phyloP scores from a whole-genome alignment of 805 yeast species.

The Lipomyces starkeyi region DNA sequence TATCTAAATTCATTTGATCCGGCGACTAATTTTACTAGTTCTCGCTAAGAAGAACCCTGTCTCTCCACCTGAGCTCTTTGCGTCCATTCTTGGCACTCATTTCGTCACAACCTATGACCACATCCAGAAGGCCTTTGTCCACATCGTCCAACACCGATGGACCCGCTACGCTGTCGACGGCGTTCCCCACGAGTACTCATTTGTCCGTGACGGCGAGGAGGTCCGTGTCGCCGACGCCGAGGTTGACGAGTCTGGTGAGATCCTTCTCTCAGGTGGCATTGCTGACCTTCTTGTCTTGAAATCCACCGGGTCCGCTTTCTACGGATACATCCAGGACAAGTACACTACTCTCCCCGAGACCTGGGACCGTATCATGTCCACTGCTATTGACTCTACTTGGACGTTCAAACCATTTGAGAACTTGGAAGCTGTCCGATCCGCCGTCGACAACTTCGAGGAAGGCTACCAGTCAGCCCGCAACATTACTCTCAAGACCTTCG shows the following conservation, averaged over 20 bases:
- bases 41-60: conserved; percentile 80
- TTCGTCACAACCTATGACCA: conserved; percentile 78
- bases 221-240: conserved; percentile 59
- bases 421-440: conserved; percentile 54
- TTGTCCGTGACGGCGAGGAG: conserved; percentile 84
- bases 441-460: conserved; percentile 71
- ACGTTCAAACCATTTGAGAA: conserved; percentile 34
- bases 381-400: conserved; percentile 64
- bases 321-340: conserved; percentile 84
- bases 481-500: conserved; percentile 77
- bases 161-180: conserved; percentile 76
- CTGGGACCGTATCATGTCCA: conserved; percentile 81
- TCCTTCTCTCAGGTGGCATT: conserved; percentile 57
- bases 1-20: background rate
- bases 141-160: conserved; percentile 80
- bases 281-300: conserved; percentile 64
- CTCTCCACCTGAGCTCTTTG: conserved; percentile 91
- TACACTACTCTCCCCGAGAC: conserved; percentile 87
- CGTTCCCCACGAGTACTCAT: conserved; percentile 79
- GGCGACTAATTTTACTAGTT: conserved; percentile 44
- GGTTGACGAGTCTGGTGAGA: conserved; percentile 40
- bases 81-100: conserved; percentile 81
- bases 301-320: conserved; percentile 91
- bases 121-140: conserved; percentile 71
- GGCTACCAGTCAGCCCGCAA: conserved; percentile 67